A percentile compares a stretch with the other conserved stretches of the same genome.
Evolutionary conservation across 352 stramenopile species (phyloP).

Genomic region (Elongisporangium senticosum): DNA sequence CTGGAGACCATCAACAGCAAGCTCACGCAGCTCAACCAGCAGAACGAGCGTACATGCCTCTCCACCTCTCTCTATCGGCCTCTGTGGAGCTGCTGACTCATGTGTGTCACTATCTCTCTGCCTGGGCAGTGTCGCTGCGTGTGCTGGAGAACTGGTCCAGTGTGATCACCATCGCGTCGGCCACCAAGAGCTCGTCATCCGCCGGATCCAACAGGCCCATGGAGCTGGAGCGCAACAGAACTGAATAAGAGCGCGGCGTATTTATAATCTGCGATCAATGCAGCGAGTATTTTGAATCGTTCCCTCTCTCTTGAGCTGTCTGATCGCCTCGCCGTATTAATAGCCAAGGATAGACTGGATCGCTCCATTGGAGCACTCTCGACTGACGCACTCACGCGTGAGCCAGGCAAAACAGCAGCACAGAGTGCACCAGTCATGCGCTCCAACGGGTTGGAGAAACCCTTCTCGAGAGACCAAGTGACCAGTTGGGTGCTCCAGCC

Average conservation of each 20-base stretch:
- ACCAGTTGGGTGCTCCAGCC: constrained; percentile 76
- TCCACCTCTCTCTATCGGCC: neutral
- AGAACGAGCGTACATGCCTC: constrained; percentile 63
- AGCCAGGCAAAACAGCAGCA: neutral
- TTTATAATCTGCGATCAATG: constrained; percentile 17
- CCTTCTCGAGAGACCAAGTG: constrained; percentile 73
- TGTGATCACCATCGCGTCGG: constrained; percentile 46
- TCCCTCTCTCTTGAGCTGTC: neutral
- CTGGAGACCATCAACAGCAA: constrained; percentile 72
- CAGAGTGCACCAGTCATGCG: constrained; percentile 21
- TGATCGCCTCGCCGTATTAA: neutral
- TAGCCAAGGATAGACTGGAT: neutral
- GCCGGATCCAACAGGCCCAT: constrained; percentile 17
- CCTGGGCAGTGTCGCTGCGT: constrained; percentile 59
- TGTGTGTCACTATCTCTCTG: neutral
- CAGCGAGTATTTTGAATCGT: neutral
- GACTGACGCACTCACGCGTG: neutral
- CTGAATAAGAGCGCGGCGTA: constrained; percentile 7
- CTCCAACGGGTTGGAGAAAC: constrained; percentile 68
- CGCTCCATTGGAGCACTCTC: neutral
- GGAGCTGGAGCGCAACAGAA: constrained; percentile 51
- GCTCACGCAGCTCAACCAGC: constrained; percentile 68
- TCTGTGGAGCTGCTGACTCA: neutral
- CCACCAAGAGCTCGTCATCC: constrained; percentile 13
- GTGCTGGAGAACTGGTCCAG: constrained; percentile 82